Conservation (phyloP, 495 filamentous ascomycete species). For the Aspergillus conjunctus region DNA sequence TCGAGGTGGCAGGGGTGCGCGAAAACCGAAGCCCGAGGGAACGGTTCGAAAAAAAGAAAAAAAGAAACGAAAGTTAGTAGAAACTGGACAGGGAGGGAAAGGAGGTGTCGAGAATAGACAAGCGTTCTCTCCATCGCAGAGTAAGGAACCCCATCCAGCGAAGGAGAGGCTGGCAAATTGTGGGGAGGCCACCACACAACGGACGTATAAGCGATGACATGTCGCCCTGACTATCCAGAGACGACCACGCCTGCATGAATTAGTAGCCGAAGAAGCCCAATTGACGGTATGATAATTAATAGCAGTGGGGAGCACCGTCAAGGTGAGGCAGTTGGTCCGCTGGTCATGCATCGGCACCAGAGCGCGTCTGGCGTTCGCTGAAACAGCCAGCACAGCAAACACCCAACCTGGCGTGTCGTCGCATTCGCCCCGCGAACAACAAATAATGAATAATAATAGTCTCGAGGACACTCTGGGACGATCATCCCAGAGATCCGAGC, state of each 20-base stretch:
- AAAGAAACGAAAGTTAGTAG: constrained; percentile 3
- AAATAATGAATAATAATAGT: neutral
- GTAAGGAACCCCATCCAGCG: constrained; percentile 17
- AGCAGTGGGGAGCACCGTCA: constrained; percentile 28
- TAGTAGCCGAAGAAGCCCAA: constrained; percentile 27
- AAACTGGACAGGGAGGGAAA: constrained; percentile 1
- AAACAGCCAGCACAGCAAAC: constrained; percentile 27
- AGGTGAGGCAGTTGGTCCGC: constrained; percentile 30
- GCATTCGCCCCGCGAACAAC: constrained; percentile 6
- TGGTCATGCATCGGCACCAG: constrained; percentile 31
- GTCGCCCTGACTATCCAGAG: constrained; percentile 39
- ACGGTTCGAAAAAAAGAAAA: constrained; percentile 14
- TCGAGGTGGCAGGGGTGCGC: constrained; percentile 28
- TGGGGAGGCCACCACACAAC: constrained; percentile 31
- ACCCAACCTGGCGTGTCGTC: constrained; percentile 23
- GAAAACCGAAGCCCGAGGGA: neutral
- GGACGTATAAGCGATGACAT: constrained; percentile 37
- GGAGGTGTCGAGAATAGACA: constrained; percentile 5
- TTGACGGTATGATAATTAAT: constrained; percentile 19
- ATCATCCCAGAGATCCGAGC: constrained; percentile 2
- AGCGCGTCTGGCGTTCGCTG: constrained; percentile 24
- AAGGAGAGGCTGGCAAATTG: constrained; percentile 18
- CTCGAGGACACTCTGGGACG: neutral
- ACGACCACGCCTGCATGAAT: constrained; percentile 29
- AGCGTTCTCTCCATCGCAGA: constrained; percentile 10